These are phyloP conservation scores for Blastocladiella emersonii DNA, from an alignment of 371 early-diverging fungal genomes.

Conservation along the genomic window DNA sequence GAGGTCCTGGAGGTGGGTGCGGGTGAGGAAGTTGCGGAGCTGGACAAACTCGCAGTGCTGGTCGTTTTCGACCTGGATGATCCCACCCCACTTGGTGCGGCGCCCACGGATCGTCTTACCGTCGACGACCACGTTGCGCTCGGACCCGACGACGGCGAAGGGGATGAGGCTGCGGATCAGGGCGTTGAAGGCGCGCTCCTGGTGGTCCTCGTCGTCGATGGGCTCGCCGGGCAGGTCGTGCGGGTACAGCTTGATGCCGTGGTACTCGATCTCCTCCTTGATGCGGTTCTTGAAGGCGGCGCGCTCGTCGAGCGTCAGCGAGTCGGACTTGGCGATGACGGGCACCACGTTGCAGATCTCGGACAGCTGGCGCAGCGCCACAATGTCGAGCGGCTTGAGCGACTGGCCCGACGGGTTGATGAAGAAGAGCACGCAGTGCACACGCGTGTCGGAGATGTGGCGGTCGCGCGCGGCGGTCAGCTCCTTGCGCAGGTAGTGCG, in stretches of 20 bases:
- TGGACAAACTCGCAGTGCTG: conserved; percentile 64
- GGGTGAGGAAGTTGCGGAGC: conserved; percentile 68
- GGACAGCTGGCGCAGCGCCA: conserved; percentile 52
- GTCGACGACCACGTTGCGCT: conserved; percentile 53
- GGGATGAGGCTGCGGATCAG: conserved; percentile 60
- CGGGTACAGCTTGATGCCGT: conserved; percentile 80
- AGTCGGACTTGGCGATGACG: conserved; percentile 75
- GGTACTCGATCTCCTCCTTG: conserved; percentile 82
- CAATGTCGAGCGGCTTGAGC: conserved; percentile 66
- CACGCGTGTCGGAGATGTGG: conserved; percentile 66
- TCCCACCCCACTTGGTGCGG: conserved; percentile 47
- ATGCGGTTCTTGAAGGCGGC: conserved; percentile 52
- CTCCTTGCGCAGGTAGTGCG: conserved; percentile 73
- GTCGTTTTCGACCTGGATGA: conserved; percentile 56
- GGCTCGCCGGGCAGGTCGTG: conserved; percentile 28
- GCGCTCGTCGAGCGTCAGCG: conserved; percentile 65
- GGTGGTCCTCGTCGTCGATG: conserved; percentile 57
- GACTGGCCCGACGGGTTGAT: conserved; percentile 61
- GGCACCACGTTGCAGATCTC: conserved; percentile 68
- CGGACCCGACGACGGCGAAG: conserved; percentile 76
- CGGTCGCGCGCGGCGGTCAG: conserved; percentile 69
- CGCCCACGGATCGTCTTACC: conserved; percentile 60
- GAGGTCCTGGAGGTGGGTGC: conserved; percentile 70
- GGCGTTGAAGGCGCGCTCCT: conserved; percentile 55
- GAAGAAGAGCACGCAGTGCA: conserved; percentile 68